Base-by-base conservation (phyloP, 208 protist genomes). In the Kentomonas sorsogonicus region DNA sequence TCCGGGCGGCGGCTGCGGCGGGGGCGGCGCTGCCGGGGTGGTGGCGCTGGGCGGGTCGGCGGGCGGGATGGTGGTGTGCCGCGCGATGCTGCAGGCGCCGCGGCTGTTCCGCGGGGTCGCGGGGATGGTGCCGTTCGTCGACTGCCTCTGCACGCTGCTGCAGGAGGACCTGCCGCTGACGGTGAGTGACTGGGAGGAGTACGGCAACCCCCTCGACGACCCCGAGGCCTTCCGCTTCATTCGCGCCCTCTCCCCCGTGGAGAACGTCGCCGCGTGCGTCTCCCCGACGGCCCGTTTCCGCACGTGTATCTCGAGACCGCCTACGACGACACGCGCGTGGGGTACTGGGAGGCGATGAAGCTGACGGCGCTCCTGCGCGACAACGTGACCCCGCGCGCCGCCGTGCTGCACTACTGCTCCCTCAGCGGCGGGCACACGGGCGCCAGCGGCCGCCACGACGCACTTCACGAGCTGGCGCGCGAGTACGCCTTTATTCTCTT, bases 171-270 rank as follows among this genome's bases (percentile, higher is more conserved):
- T 96, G 26, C 88, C 91, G 16, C 64, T 96, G 4, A 92, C 89
- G 7, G 54, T 78, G 18, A 72, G 63, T 18, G 86, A 96, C 34
- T 91, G 77, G 75, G 79, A 89, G 27, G 92, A 97, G 77, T 97
- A 81, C 64, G 91, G 91, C 36, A 95, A 95, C 69, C 90, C 90
- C 6, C 44, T 83, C 25, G 59, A 84, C 4, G 60, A 81, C 44
- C 11, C 26, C 0, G 63, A 65, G 39, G 87, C 77, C 29, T 88
- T 93, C 63, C 60, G 80, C 52, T 73, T 91, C 31, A 52, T 91
- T 10, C 65, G 72, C 33, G 38, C 53, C n/a, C 76, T 94, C 34
- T 86, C 79, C 15, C 86, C 89, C 2, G 72, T 88, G 41, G 75
- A 94, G 39, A 91, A 79, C 25, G 61, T 96, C n/a, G 53, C 67